phyloP scores from a whole-genome alignment of 1,284 basidiomycete species.

The Tilletiaria anomala region DNA sequence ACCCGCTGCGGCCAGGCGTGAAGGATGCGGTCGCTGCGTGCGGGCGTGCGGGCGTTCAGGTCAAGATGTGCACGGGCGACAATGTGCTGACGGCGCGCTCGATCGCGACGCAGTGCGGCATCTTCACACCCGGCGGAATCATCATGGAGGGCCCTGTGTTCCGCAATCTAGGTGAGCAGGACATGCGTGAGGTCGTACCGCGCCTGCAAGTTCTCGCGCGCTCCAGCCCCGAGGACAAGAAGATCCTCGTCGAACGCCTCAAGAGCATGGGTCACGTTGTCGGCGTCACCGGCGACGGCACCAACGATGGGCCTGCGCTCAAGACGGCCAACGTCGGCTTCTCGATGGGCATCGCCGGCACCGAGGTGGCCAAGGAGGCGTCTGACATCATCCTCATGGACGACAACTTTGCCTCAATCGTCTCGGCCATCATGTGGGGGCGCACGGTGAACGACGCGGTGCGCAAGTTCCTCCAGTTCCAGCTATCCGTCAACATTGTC shows the following conservation, averaged over 20 bases:
- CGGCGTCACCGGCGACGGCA: slow-evolving; percentile 94
- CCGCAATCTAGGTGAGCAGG: slow-evolving; percentile 44
- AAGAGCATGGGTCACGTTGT: slow-evolving; percentile 81
- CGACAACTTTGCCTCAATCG: slow-evolving; percentile 86
- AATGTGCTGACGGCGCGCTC: slow-evolving; percentile 76
- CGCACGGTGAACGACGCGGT: slow-evolving; percentile 95
- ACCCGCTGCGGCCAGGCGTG: slow-evolving; percentile 81
- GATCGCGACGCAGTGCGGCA: slow-evolving; percentile 87
- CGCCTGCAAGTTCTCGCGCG: slow-evolving; percentile 58
- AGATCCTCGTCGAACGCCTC: slow-evolving; percentile 74
- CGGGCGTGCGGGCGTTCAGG: slow-evolving; percentile 71
- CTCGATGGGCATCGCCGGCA: slow-evolving; percentile 90
- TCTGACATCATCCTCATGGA: slow-evolving; percentile 95
- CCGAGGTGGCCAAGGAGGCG: slow-evolving; percentile 96
- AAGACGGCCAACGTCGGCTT: slow-evolving; percentile 51
- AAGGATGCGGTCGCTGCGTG: slow-evolving; percentile 73
- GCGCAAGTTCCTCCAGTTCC: slow-evolving; percentile 95
- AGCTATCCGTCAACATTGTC: slow-evolving; percentile 88
- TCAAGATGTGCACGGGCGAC: slow-evolving; percentile 99
- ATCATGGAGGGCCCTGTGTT: slow-evolving; percentile 87
- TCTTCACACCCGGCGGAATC: slow-evolving; percentile 76
- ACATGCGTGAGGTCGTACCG: slow-evolving; percentile 46
- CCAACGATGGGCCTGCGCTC: slow-evolving; percentile 91
- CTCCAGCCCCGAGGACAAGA: slow-evolving; percentile 96
- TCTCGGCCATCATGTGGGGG: slow-evolving; percentile 96